Evolutionary conservation across 2,329 filamentous ascomycete genomes (phyloP).

Genomic region (Rhytidhysteron rufulum): DNA sequence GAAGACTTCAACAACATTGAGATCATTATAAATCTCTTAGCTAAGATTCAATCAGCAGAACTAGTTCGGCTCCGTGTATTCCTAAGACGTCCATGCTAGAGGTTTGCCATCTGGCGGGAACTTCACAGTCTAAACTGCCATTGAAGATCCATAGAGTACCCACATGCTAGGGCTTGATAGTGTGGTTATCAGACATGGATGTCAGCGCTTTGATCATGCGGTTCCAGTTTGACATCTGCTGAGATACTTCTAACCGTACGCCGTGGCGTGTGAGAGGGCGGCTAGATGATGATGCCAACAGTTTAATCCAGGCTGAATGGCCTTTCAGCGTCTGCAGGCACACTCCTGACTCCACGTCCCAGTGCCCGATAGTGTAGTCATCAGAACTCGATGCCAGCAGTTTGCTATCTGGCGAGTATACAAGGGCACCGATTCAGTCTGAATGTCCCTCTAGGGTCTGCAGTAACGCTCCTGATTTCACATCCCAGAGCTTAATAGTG

Average conservation of each 20-base stretch:
- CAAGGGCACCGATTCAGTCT: neutral
- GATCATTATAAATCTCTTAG: conserved; percentile 1
- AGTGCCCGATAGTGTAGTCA: neutral
- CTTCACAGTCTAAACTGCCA: neutral
- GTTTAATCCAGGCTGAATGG: neutral
- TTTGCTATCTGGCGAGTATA: neutral
- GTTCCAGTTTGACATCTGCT: too few relatives aligned
- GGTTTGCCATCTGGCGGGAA: neutral
- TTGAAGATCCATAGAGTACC: too few relatives aligned
- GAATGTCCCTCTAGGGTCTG: neutral
- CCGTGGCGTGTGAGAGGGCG: too few relatives aligned
- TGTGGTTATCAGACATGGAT: too few relatives aligned
- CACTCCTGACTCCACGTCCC: neutral
- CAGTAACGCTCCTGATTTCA: neutral
- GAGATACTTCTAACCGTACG: too few relatives aligned
- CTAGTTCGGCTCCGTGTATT: neutral
- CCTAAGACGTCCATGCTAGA: neutral
- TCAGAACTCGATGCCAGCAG: too few relatives aligned
- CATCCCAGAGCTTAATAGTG: neutral
- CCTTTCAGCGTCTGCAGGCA: neutral
- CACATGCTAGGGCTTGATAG: too few relatives aligned
- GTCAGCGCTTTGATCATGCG: too few relatives aligned
- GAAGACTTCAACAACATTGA: neutral
- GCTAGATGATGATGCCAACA: too few relatives aligned
- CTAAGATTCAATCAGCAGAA: neutral